These are phyloP conservation scores for Posidonia oceanica DNA, from an alignment of 116 monocot genomes.

Conservation along the genomic window DNA sequence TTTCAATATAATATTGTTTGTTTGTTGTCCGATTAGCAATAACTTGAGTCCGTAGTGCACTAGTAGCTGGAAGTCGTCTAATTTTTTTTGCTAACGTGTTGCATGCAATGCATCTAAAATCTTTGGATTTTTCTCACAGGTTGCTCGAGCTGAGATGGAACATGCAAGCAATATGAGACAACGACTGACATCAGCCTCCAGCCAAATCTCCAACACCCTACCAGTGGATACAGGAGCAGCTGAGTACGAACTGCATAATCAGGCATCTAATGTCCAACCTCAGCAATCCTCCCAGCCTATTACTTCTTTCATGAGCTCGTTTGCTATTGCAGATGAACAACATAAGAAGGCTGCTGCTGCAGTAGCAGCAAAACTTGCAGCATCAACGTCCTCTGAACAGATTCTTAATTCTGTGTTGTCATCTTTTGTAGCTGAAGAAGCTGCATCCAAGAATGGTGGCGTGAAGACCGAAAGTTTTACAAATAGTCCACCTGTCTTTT, in stretches of 20 bases:
- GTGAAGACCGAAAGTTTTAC: conserved; percentile 17
- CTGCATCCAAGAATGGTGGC: conserved; percentile 38
- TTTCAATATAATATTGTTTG: too few species aligned
- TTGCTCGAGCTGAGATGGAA: conserved; percentile 36
- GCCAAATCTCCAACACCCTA: not conserved
- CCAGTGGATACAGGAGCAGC: not conserved
- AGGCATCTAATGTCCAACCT: not conserved
- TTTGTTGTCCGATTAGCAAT: too few species aligned
- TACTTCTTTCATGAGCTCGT: conserved; percentile 29
- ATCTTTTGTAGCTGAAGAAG: conserved; percentile 75
- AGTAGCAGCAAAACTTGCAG: conserved; percentile 75
- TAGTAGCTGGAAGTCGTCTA: too few species aligned
- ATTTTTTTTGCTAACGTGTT: too few species aligned
- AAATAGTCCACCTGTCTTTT: conserved; percentile 19
- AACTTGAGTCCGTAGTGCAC: too few species aligned
- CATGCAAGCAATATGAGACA: conserved; percentile 33
- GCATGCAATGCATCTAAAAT: not conserved
- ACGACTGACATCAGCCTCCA: conserved; percentile 16
- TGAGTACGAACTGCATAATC: not conserved
- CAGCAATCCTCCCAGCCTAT: conserved; percentile 17
- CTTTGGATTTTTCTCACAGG: conserved; percentile 20
- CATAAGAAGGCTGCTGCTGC: conserved; percentile 86
- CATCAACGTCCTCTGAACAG: conserved; percentile 73
- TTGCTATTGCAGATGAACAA: conserved; percentile 44
- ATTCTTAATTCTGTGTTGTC: conserved; percentile 74